These are phyloP conservation scores for Butyriboletus loyo DNA, from an alignment of 768 basidiomycete genomes.

Conservation along the genomic window DNA sequence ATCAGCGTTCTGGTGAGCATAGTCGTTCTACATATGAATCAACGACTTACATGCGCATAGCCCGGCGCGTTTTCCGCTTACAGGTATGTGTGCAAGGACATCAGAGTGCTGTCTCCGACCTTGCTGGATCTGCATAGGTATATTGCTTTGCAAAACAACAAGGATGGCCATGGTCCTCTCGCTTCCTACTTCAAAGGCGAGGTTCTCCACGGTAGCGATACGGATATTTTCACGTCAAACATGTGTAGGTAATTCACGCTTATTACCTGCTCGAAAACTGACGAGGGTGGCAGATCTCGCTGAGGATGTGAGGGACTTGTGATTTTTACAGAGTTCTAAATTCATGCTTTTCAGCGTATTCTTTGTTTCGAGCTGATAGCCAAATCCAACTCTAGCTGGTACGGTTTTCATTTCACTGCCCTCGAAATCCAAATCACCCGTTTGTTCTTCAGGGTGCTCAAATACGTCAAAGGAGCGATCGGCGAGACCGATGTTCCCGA, in stretches of 20 bases:
- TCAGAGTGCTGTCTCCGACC: background rate
- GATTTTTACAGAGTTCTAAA: background rate
- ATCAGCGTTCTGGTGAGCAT: constrained; percentile 80
- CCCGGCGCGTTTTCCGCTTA: constrained; percentile 97
- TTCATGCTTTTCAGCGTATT: constrained; percentile 57
- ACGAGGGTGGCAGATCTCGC: constrained; percentile 62
- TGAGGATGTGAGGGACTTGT: constrained; percentile 63
- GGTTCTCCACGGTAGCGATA: constrained; percentile 74
- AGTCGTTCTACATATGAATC: background rate
- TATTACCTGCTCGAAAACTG: constrained; percentile 1
- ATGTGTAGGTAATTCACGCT: constrained; percentile 64
- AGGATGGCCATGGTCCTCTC: constrained; percentile 77
- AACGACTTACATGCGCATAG: constrained; percentile 33
- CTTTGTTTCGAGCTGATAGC: constrained; percentile 80
- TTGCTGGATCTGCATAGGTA: constrained; percentile 42
- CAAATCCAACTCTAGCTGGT: constrained; percentile 78
- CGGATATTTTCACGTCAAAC: constrained; percentile 93
- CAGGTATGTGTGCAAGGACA: constrained; percentile 35
- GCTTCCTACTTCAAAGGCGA: constrained; percentile 99
- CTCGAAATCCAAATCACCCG: background rate
- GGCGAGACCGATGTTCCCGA: constrained; percentile 96
- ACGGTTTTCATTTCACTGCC: constrained; percentile 16
- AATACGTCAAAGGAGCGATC: constrained; percentile 92
- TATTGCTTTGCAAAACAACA: constrained; percentile 86
- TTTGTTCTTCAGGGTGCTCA: constrained; percentile 70